Evolutionary conservation across 805 yeast species (phyloP).

Genomic region (Candida endomychidarum): DNA sequence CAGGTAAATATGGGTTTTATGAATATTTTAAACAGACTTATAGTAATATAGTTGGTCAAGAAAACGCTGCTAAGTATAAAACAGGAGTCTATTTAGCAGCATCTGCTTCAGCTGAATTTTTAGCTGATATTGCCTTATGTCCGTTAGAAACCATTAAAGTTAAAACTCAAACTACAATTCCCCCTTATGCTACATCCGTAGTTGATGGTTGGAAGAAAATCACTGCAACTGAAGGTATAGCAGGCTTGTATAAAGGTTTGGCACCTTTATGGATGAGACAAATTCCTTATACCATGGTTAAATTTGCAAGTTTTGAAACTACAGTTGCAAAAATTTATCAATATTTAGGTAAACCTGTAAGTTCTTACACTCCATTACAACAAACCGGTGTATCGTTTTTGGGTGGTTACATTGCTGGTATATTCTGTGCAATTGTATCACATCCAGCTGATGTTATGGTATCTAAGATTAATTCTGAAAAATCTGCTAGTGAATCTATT

Average conservation of each 20-base stretch:
- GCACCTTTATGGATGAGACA: constrained; percentile 95
- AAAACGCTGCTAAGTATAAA: constrained; percentile 58
- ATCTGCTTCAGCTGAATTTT: constrained; percentile 89
- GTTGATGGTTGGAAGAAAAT: constrained; percentile 68
- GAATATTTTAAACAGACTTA: constrained; percentile 86
- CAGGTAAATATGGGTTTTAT: constrained; percentile 95
- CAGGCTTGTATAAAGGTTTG: constrained; percentile 81
- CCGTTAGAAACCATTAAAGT: constrained; percentile 96
- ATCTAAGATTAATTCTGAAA: constrained; percentile 80
- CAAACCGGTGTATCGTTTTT: constrained; percentile 94
- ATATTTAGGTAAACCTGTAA: constrained; percentile 68
- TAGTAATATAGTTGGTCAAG: constrained; percentile 63
- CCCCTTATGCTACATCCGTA: constrained; percentile 71
- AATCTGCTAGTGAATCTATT: constrained; percentile 60
- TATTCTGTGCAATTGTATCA: constrained; percentile 91
- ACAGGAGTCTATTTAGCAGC: constrained; percentile 79
- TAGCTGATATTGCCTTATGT: constrained; percentile 88
- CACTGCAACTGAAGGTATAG: constrained; percentile 65
- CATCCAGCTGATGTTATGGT: constrained; percentile 99
- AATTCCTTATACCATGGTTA: constrained; percentile 98
- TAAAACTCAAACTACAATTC: constrained; percentile 87
- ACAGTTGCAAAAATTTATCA: constrained; percentile 80
- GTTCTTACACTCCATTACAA: constrained; percentile 65
- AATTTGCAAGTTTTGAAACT: constrained; percentile 92
- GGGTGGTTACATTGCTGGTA: constrained; percentile 98